phyloP scores from a whole-genome alignment of 106 monocot species.

The Iris macrosiphon region DNA sequence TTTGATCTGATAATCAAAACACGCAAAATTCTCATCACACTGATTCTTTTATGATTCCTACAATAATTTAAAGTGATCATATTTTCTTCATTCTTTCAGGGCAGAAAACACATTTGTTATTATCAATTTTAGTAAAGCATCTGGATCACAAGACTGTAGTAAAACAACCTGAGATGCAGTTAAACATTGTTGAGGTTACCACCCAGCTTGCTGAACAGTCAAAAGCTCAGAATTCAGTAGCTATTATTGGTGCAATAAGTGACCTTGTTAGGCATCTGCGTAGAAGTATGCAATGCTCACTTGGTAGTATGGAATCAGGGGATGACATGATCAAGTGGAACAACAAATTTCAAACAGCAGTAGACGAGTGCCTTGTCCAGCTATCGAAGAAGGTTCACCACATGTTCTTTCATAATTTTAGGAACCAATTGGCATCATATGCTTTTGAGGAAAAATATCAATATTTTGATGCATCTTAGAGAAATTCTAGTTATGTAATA shows the following conservation, averaged over 20 bases:
- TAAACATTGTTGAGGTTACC: constrained; percentile 64
- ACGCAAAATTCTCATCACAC: no score
- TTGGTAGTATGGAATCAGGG: constrained; percentile 11
- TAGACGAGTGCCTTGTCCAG: constrained; percentile 75
- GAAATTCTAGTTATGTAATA: no score
- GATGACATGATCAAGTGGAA: constrained; percentile 47
- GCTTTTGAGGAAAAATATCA: no score
- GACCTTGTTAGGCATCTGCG: constrained; percentile 74
- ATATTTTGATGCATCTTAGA: no score
- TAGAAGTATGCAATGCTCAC: constrained; percentile 44
- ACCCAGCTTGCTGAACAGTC: constrained; percentile 53
- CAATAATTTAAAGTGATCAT: no score
- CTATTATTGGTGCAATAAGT: constrained; percentile 58
- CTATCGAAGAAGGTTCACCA: constrained; percentile 80
- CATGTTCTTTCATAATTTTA: no score
- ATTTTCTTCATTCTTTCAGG: constrained; percentile 26
- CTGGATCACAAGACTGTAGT: constrained; percentile 70
- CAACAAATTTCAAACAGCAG: constrained; percentile 36
- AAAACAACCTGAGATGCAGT: constrained; percentile 64
- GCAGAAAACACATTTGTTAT: constrained; percentile 59
- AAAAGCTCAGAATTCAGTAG: constrained; percentile 48
- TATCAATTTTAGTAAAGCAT: constrained; percentile 79
- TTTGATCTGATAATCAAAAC: no score
- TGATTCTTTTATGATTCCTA: no score
- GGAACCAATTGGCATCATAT: no score